Evolutionary conservation across 441 rosid genomes (phyloP).

Genomic region (Arabidopsis lyrata): DNA sequence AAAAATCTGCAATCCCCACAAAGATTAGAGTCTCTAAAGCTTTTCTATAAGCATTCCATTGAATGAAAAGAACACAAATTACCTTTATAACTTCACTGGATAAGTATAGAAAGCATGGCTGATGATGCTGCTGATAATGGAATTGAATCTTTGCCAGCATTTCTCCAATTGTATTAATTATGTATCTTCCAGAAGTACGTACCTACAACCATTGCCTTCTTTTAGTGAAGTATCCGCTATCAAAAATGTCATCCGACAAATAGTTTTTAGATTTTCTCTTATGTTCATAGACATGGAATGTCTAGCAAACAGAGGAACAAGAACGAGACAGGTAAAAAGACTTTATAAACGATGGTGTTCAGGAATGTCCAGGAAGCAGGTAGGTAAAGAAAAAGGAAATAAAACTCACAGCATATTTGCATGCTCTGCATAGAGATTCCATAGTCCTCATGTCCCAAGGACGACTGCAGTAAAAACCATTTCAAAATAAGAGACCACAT

Average conservation of each 20-base stretch:
- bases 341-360: constrained; percentile 9
- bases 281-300: constrained; percentile 20
- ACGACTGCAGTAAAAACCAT: constrained; percentile 68
- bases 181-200: constrained; percentile 96
- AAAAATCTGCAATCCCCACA: constrained; percentile 74
- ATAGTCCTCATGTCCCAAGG: constrained; percentile 99
- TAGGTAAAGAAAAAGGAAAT: constrained; percentile 12
- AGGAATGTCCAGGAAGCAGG: constrained; percentile 10
- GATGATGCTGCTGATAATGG: constrained; percentile 93
- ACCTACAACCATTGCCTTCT: constrained; percentile 57
- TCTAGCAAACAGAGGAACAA: constrained; percentile 17
- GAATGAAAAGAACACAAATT: constrained; percentile 21
- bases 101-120: constrained; percentile 97
- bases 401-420: constrained; percentile 97
- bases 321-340: constrained; percentile 9
- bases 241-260: constrained; percentile 2
- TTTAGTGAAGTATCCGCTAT: constrained; percentile 17
- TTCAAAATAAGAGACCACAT: constrained; percentile 33
- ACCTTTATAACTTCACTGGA: constrained; percentile 97
- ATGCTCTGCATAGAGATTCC: constrained; percentile 99
- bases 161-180: constrained; percentile 92
- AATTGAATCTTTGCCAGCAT: constrained; percentile 95
- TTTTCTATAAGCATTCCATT: constrained; percentile 17
- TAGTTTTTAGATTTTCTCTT: background rate
- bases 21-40: constrained; percentile 31